phyloP scores from a whole-genome alignment of 2,329 filamentous ascomycete species.

The Xylariales sp. region DNA sequence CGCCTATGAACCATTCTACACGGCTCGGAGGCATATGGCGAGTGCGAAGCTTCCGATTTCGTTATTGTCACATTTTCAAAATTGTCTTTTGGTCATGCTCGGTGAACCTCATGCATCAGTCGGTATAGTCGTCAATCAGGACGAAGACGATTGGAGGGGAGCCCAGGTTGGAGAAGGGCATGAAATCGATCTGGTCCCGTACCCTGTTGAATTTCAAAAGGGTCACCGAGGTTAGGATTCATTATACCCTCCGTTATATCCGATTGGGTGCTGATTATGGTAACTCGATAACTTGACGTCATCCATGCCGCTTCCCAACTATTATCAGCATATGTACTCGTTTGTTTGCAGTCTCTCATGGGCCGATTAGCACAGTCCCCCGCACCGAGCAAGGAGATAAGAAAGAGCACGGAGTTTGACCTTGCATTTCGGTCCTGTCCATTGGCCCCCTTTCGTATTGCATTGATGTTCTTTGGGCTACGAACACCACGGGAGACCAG shows the following conservation, averaged over 20 bases:
- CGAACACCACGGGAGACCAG: background rate
- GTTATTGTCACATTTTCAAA: background rate
- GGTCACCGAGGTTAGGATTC: slow-evolving; percentile 1
- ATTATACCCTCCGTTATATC: background rate
- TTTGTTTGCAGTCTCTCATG: background rate
- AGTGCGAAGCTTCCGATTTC: slow-evolving; percentile 1
- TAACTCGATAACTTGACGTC: background rate
- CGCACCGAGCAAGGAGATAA: background rate
- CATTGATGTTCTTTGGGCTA: background rate
- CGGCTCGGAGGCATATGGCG: background rate
- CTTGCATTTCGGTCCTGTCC: background rate
- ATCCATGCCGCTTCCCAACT: background rate
- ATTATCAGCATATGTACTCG: background rate
- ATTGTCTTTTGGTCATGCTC: background rate
- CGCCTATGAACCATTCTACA: background rate
- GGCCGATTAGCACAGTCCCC: background rate
- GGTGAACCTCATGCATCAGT: background rate
- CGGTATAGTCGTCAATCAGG: background rate
- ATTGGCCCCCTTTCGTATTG: background rate
- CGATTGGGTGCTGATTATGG: background rate
- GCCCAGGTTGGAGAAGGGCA: background rate
- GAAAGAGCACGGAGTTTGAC: background rate
- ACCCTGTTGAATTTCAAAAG: slow-evolving; percentile 31
- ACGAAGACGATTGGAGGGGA: slow-evolving; percentile 11
- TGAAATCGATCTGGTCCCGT: slow-evolving; percentile 12